Conservation (phyloP, 2,329 filamentous ascomycete genomes). For the Sodiomyces alkalinus region DNA sequence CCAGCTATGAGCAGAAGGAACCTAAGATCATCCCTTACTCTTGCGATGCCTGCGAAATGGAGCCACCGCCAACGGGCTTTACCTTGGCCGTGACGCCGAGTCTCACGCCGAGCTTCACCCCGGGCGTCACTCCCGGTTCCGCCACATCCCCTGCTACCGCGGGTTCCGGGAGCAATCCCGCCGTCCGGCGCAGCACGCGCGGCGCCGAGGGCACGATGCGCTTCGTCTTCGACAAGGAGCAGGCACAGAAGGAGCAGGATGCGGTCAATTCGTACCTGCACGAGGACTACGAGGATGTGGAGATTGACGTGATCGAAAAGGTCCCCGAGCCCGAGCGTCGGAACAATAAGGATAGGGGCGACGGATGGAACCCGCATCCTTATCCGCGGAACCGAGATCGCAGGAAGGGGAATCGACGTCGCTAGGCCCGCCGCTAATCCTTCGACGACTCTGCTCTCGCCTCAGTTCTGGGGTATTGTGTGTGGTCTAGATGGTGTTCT, state of each 20-base stretch:
- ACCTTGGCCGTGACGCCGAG: constrained; percentile 5
- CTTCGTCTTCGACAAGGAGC: constrained; percentile 73
- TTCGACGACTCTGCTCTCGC: no score
- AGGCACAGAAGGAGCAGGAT: constrained; percentile 56
- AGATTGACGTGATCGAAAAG: constrained; percentile 60
- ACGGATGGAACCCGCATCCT: constrained; percentile 1
- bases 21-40: constrained; percentile 34
- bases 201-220: constrained; percentile 61
- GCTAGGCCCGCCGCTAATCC: no score
- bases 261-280: constrained; percentile 54
- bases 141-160: constrained; percentile 24
- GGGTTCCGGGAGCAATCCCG: constrained; percentile 17
- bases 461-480: no score
- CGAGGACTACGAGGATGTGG: constrained; percentile 62
- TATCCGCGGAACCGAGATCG: constrained; percentile 1
- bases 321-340: constrained; percentile 20
- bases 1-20: constrained; percentile 23
- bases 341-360: constrained; percentile 7
- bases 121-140: constrained; percentile 15
- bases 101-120: constrained; percentile 2
- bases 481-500: no score
- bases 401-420: no score
- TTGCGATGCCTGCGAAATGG: constrained; percentile 35
- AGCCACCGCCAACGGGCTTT: constrained; percentile 18
- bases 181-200: constrained; percentile 26